These are phyloP conservation scores for Geum urbanum DNA, from an alignment of 306 rosid species.

Conservation along the genomic window DNA sequence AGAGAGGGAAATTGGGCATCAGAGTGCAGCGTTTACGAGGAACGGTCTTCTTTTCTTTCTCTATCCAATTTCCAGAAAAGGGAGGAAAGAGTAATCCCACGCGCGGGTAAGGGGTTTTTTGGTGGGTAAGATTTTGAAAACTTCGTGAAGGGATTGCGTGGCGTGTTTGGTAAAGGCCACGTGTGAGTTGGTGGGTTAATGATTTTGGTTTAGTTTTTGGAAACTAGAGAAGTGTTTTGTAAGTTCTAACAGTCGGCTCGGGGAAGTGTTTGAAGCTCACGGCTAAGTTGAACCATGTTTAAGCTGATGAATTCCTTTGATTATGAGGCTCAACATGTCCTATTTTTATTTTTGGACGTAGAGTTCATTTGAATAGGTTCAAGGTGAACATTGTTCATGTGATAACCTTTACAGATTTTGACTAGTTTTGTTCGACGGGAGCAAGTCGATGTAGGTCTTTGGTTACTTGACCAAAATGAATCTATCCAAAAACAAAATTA, in stretches of 20 bases:
- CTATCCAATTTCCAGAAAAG: constrained; percentile 18
- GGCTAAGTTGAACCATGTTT: no score
- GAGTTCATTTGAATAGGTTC: no score
- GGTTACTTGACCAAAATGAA: not conserved
- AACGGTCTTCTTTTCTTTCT: constrained; percentile 63
- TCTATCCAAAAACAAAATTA: no score
- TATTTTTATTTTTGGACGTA: no score
- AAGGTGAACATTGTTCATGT: no score
- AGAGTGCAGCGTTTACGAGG: constrained; percentile 56
- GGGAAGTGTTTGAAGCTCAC: not conserved
- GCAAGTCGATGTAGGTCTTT: not conserved
- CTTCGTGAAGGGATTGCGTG: not conserved
- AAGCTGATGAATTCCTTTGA: no score
- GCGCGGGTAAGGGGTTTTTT: not conserved
- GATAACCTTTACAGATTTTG: no score
- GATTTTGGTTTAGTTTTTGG: not conserved
- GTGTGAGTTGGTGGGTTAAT: not conserved
- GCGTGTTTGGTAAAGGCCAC: not conserved
- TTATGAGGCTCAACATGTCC: no score
- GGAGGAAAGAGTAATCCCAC: not conserved
- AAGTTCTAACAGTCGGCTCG: constrained; percentile 30
- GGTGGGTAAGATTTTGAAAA: not conserved
- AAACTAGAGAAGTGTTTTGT: not conserved
- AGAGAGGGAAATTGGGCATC: constrained; percentile 10
- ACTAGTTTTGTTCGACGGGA: not conserved